Conservation (phyloP, 2,329 filamentous ascomycete species). For the Penicillium corylophilum region DNA sequence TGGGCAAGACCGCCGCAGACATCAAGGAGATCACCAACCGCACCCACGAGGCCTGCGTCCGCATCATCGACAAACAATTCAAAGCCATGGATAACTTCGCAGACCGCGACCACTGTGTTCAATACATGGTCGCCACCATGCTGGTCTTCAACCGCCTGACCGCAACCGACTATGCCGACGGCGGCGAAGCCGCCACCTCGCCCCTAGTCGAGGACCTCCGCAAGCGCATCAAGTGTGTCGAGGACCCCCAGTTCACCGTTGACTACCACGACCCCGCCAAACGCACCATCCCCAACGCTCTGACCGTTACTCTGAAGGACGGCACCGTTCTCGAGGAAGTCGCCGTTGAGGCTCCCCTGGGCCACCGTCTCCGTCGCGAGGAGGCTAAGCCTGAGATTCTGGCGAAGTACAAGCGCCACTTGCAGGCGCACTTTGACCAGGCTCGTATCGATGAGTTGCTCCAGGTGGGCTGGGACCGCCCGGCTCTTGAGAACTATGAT, state of each 20-base stretch:
- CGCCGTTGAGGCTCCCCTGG: conserved; percentile 88
- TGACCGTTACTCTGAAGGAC: conserved; percentile 92
- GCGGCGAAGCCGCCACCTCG: conserved; percentile 86
- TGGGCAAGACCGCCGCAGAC: conserved; percentile 89
- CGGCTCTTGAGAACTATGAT: conserved; percentile 73
- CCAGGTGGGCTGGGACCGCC: conserved; percentile 71
- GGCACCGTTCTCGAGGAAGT: conserved; percentile 89
- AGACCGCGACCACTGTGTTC: conserved; percentile 96
- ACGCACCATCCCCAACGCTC: conserved; percentile 94
- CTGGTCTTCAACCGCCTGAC: conserved; percentile 91
- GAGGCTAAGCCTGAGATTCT: conserved; percentile 98
- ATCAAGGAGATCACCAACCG: conserved; percentile 92
- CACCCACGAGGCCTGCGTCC: conserved; percentile 96
- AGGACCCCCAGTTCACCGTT: conserved; percentile 89
- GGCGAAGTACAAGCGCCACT: conserved; percentile 90
- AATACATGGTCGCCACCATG: conserved; percentile 97
- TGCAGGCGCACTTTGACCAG: conserved; percentile 77
- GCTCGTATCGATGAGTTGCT: conserved; percentile 78
- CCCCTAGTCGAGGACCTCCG: conserved; percentile 86
- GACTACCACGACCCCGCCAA: conserved; percentile 94
- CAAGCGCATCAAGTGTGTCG: conserved; percentile 91
- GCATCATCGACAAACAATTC: conserved; percentile 99
- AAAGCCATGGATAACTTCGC: conserved; percentile 99
- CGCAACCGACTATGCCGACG: conserved; percentile 90
- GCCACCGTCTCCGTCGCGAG: conserved; percentile 84